phyloP scores from a whole-genome alignment of 495 filamentous ascomycete genomes.

The Neurospora intermedia region DNA sequence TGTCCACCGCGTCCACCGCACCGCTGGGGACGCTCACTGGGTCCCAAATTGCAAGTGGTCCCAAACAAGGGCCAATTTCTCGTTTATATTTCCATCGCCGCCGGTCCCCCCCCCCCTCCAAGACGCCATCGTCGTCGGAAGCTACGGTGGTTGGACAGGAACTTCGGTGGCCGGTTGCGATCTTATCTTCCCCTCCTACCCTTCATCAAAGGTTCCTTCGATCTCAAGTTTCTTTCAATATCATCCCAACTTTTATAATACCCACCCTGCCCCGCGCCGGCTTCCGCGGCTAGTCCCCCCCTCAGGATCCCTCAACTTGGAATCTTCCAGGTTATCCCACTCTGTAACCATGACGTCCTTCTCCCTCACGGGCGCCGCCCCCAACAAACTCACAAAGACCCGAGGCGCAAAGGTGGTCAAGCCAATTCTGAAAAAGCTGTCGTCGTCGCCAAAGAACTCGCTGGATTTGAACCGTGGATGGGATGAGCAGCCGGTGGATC shows the following conservation, averaged over 20 bases:
- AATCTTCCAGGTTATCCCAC: constrained; percentile 2
- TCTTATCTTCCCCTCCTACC: background rate
- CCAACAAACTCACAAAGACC: constrained; percentile 33
- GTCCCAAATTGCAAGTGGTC: background rate
- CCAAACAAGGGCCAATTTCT: background rate
- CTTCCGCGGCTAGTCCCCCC: background rate
- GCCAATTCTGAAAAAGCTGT: constrained; percentile 44
- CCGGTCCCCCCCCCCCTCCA: background rate
- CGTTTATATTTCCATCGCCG: constrained; percentile 1
- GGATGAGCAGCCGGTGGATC: constrained; percentile 34
- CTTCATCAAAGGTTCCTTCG: background rate
- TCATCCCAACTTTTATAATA: constrained; percentile 6
- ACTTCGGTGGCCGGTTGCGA: background rate
- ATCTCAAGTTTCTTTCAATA: constrained; percentile 5
- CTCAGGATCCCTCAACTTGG: background rate
- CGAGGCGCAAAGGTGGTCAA: constrained; percentile 33
- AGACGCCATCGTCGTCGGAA: background rate
- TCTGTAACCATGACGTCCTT: constrained; percentile 27
- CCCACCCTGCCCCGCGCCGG: background rate
- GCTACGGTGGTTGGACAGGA: background rate
- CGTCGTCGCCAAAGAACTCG: constrained; percentile 42
- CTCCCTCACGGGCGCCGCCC: constrained; percentile 17
- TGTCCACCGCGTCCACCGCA: background rate
- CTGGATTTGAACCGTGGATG: constrained; percentile 42
- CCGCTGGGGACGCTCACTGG: background rate